Evolutionary conservation across 192 early-diverging fungal genomes (phyloP).

Genomic region (Entomortierella chlamydospora): DNA sequence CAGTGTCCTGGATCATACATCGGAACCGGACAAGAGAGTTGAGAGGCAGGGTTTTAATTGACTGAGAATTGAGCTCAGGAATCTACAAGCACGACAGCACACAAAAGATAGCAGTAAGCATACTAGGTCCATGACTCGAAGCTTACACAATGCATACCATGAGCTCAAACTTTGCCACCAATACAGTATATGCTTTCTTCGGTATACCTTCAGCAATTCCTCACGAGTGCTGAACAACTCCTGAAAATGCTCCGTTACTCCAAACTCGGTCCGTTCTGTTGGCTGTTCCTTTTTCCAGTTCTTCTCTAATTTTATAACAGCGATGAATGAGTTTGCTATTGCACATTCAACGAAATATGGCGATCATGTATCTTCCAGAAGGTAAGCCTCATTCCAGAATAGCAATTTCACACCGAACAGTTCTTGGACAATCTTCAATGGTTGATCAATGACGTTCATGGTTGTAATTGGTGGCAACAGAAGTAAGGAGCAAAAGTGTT

Average conservation of each 20-base stretch:
- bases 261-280: constrained; percentile 34
- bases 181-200: no score
- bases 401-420: constrained; percentile 22
- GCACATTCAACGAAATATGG: neutral
- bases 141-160: no score
- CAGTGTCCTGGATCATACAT: constrained; percentile 86
- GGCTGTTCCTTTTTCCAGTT: constrained; percentile 30
- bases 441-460: constrained; percentile 31
- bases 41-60: constrained; percentile 36
- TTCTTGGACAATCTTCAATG: constrained; percentile 38
- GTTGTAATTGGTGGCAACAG: neutral
- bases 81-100: constrained; percentile 35
- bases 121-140: no score
- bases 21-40: constrained; percentile 75
- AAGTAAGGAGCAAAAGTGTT: constrained; percentile 2
- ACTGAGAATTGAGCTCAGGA: constrained; percentile 54
- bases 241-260: constrained; percentile 46
- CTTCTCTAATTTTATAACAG: constrained; percentile 19
- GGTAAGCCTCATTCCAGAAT: neutral
- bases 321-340: neutral
- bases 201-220: constrained; percentile 36
- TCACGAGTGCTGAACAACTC: constrained; percentile 40
- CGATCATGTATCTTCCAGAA: neutral
- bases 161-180: no score
- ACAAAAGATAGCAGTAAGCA: no score